Evolutionary conservation across 2,329 filamentous ascomycete species (phyloP).

Genomic region (Myriosclerotinia duriaeana): DNA sequence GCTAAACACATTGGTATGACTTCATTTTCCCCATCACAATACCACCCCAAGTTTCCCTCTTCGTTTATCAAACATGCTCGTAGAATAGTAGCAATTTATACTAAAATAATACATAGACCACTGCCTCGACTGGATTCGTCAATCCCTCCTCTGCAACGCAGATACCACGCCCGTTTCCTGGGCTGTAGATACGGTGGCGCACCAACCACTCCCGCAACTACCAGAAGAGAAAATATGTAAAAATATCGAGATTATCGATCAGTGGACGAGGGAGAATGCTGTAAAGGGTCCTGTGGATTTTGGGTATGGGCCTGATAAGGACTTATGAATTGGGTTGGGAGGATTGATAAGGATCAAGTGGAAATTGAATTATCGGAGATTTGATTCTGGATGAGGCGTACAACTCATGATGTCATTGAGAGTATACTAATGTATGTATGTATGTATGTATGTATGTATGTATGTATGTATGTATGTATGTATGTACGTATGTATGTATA

Average conservation of each 20-base stretch:
- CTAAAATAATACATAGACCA: constrained; percentile 8
- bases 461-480: too few species aligned
- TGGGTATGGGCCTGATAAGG: neutral
- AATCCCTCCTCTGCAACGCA: constrained; percentile 15
- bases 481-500: too few species aligned
- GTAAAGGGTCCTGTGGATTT: neutral
- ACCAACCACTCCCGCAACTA: constrained; percentile 13
- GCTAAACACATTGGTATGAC: constrained; percentile 14
- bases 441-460: too few species aligned
- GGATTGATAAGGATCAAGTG: too few species aligned
- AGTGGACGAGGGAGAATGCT: constrained; percentile 8
- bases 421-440: too few species aligned
- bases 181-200: neutral
- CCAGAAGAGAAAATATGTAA: constrained; percentile 2
- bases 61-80: neutral
- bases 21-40: neutral
- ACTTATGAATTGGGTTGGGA: neutral
- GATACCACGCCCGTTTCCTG: constrained; percentile 18
- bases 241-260: constrained; percentile 6
- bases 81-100: neutral
- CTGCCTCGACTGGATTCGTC: constrained; percentile 19
- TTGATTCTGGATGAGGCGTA: too few species aligned
- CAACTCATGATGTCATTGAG: too few species aligned
- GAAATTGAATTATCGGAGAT: too few species aligned
- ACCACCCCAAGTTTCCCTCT: neutral